phyloP scores from a whole-genome alignment of 208 protist genomes.

The Naegleria gruberi region DNA sequence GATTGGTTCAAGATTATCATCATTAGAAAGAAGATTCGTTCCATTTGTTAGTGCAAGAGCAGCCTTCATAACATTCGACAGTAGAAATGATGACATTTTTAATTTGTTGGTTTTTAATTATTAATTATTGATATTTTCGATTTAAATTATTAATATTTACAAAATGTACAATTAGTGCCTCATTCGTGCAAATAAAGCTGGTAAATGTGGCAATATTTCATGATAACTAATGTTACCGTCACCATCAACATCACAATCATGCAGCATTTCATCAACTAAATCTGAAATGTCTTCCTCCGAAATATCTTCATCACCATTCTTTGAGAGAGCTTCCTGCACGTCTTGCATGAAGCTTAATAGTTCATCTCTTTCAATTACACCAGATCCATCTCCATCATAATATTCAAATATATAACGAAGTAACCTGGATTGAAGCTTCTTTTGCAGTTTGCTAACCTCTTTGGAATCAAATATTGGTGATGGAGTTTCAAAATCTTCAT shows the following conservation, averaged over 20 bases:
- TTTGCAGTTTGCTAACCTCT: neutral
- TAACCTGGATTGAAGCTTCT: neutral
- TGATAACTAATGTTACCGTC: neutral
- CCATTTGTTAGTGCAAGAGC: neutral
- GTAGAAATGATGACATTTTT: neutral
- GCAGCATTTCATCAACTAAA: neutral
- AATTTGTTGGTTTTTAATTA: neutral
- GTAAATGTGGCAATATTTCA: neutral
- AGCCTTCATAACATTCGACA: neutral
- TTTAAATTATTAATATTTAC: too few relatives aligned
- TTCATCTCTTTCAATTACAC: neutral
- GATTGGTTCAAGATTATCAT: neutral
- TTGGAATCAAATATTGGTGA: neutral
- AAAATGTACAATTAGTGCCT: neutral
- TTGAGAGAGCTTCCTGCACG: neutral
- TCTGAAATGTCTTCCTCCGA: neutral
- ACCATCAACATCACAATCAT: neutral
- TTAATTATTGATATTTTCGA: too few relatives aligned
- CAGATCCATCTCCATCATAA: neutral
- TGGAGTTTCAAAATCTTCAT: neutral
- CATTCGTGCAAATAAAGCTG: neutral
- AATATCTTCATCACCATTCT: neutral
- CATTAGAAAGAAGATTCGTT: neutral
- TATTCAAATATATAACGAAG: slow-evolving; percentile 3
- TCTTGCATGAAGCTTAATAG: neutral